phyloP scores from a whole-genome alignment of 371 early-diverging fungal genomes.

The Apophysomyces variabilis region DNA sequence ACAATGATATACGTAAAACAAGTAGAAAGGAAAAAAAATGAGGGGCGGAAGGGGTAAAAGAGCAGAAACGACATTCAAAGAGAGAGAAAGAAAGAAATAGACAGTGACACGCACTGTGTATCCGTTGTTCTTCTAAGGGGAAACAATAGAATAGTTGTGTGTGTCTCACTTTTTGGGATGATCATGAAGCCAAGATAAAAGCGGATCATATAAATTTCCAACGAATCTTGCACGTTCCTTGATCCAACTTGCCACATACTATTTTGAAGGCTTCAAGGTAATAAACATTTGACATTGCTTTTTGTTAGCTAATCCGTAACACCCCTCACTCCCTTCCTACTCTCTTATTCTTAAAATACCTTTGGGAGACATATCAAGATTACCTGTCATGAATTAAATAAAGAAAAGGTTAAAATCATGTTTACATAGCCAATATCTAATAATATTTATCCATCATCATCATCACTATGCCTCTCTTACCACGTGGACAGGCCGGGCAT shows the following conservation, averaged over 20 bases:
- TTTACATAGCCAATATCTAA: not conserved
- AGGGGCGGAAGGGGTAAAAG: not conserved
- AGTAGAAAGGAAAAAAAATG: conserved; percentile 1
- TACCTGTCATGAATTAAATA: conserved; percentile 21
- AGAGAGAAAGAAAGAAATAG: no score
- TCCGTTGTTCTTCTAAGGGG: no score
- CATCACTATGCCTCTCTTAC: conserved; percentile 19
- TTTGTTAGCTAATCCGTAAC: not conserved
- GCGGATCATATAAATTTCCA: conserved; percentile 23
- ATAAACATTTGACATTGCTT: not conserved
- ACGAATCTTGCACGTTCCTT: conserved; percentile 25
- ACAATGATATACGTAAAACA: conserved; percentile 8
- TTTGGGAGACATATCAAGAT: conserved; percentile 44
- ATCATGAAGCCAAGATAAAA: no score
- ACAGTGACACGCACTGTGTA: no score
- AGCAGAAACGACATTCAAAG: not conserved
- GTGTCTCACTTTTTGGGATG: no score
- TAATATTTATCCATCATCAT: not conserved
- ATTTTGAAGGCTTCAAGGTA: conserved; percentile 25
- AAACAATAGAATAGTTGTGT: no score
- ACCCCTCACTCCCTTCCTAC: not conserved
- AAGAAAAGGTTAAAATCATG: not conserved
- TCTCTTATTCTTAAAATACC: conserved; percentile 23
- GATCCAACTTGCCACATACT: conserved; percentile 30
- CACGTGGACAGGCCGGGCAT: conserved; percentile 39